These are phyloP conservation scores for Aspergillus sp. DNA, from an alignment of 2,329 filamentous ascomycete species.

Conservation along the genomic window DNA sequence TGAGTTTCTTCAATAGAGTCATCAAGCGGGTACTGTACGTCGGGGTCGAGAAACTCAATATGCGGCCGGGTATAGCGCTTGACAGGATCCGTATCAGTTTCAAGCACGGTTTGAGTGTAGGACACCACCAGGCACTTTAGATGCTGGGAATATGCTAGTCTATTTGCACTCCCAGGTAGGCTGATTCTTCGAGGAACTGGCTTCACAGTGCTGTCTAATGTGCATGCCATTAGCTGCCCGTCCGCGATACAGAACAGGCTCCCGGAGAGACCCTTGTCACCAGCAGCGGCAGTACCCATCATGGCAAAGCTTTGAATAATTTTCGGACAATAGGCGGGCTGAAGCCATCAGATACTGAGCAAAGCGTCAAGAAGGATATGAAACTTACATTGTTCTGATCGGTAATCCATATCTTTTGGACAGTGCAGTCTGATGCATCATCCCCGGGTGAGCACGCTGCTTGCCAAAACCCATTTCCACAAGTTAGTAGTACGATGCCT, in stretches of 20 bases:
- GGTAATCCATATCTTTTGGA: slow-evolving; percentile 47
- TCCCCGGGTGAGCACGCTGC: slow-evolving; percentile 33
- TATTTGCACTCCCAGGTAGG: slow-evolving; percentile 47
- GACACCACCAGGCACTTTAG: slow-evolving; percentile 56
- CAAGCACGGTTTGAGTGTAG: slow-evolving; percentile 39
- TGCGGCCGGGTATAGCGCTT: slow-evolving; percentile 38
- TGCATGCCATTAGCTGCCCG: slow-evolving; percentile 53
- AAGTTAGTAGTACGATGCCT: slow-evolving; percentile 39
- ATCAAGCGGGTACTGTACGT: slow-evolving; percentile 33
- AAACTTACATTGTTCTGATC: slow-evolving; percentile 47
- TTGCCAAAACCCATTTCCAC: slow-evolving; percentile 45
- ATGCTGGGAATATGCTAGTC: slow-evolving; percentile 51
- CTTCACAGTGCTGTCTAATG: slow-evolving; percentile 48
- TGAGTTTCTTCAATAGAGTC: slow-evolving; percentile 12
- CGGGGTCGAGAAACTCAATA: slow-evolving; percentile 46
- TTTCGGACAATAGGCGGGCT: slow-evolving; percentile 46
- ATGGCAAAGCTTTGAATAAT: slow-evolving; percentile 42
- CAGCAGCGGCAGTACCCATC: slow-evolving; percentile 32
- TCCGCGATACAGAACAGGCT: slow-evolving; percentile 55
- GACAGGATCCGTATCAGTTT: slow-evolving; percentile 33
- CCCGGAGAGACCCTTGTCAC: slow-evolving; percentile 38
- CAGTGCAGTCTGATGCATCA: slow-evolving; percentile 30
- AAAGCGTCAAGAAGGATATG: neutral
- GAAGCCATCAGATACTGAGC: slow-evolving; percentile 20
- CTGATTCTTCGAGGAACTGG: slow-evolving; percentile 47